Conservation (phyloP, 2,329 filamentous ascomycete genomes). For the Graphilbum fragrans region DNA sequence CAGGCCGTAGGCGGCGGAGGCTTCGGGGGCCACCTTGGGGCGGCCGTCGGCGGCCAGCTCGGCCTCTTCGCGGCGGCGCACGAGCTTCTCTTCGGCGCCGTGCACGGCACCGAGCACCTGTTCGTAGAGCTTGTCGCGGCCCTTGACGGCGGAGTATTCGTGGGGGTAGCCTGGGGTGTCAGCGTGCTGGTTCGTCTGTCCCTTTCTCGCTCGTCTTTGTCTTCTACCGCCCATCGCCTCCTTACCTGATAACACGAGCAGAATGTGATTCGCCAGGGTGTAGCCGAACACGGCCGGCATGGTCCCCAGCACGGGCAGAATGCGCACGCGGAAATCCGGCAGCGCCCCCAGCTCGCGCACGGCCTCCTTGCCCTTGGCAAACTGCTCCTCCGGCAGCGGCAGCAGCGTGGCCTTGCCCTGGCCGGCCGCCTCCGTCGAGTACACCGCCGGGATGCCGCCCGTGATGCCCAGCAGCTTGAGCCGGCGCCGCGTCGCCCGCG, state of each 20-base stretch:
- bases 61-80: conserved; percentile 23
- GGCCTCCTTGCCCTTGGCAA: conserved; percentile 56
- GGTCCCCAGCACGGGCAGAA: conserved; percentile 85
- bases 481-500: conserved; percentile 67
- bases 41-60: not conserved
- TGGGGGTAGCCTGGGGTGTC: conserved; percentile 60
- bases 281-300: conserved; percentile 97
- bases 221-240: not conserved
- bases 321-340: conserved; percentile 88
- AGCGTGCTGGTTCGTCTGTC: not conserved
- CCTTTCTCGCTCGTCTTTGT: too few species aligned
- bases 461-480: conserved; percentile 68
- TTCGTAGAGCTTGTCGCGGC: conserved; percentile 85
- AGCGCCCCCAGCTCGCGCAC: conserved; percentile 81
- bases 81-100: conserved; percentile 65
- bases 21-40: conserved; percentile 29
- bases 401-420: conserved; percentile 85
- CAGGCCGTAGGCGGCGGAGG: conserved; percentile 51
- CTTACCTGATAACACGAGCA: conserved; percentile 55
- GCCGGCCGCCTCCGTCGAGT: conserved; percentile 79
- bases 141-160: conserved; percentile 71
- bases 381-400: conserved; percentile 79
- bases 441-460: conserved; percentile 81
- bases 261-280: conserved; percentile 82
- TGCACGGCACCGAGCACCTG: conserved; percentile 66